phyloP scores from a whole-genome alignment of 2,329 filamentous ascomycete species.

The Fusarium sp. region DNA sequence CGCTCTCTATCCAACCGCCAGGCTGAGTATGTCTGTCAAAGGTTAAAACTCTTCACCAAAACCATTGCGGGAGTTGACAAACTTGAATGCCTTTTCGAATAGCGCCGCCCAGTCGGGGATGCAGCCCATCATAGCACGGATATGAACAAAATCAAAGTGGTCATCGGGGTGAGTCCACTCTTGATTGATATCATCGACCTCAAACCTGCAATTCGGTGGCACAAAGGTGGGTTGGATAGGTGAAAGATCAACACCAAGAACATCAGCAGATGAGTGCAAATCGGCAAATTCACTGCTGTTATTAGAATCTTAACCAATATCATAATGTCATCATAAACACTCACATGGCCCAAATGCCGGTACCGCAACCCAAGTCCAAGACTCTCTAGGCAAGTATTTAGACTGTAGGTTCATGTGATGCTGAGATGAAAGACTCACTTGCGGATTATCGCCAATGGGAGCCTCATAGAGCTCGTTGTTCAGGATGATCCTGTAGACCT shows the following conservation, averaged over 20 bases:
- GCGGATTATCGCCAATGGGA: conserved; percentile 46
- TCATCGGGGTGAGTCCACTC: conserved; percentile 60
- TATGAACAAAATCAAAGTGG: conserved; percentile 70
- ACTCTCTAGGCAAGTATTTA: conserved; percentile 6
- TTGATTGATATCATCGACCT: conserved; percentile 71
- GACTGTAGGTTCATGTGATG: conserved; percentile 11
- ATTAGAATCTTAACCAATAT: conserved; percentile 3
- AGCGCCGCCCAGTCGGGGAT: conserved; percentile 60
- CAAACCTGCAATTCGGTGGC: conserved; percentile 72
- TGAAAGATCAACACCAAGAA: conserved; percentile 67
- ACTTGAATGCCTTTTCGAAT: conserved; percentile 59
- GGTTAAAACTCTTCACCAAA: conserved; percentile 50
- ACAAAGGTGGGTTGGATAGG: conserved; percentile 69
- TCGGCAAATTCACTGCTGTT: conserved; percentile 48
- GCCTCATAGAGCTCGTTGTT: conserved; percentile 48
- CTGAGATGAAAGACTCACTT: conserved; percentile 8
- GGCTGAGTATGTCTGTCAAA: conserved; percentile 19
- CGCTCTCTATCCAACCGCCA: conserved; percentile 36
- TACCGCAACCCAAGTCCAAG: conserved; percentile 53
- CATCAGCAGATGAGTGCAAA: conserved; percentile 59
- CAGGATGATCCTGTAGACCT: conserved; percentile 39
- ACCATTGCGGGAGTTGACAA: conserved; percentile 48
- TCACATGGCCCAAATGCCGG: conserved; percentile 54
- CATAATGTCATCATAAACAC: conserved; percentile 4
- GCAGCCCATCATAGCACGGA: conserved; percentile 57